phyloP scores from a whole-genome alignment of 108 stramenopile species.

The Cafeteria roenbergensis region DNA sequence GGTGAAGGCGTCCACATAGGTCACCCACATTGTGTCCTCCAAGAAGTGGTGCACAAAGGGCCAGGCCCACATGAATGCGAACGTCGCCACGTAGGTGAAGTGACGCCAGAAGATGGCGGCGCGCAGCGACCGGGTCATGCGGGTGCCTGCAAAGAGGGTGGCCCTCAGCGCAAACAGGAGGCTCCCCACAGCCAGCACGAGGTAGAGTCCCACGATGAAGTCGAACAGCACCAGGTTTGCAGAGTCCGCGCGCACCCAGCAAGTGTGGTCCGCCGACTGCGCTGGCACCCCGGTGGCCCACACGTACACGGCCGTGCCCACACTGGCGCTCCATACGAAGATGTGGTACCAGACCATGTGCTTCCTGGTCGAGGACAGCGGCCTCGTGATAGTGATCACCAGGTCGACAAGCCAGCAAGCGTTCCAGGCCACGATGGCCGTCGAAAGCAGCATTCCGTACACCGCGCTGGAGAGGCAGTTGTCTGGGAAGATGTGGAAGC shows the following conservation, averaged over 20 bases:
- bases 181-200: neutral
- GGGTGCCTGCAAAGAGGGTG: neutral
- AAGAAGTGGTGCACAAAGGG: neutral
- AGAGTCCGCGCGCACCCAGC: neutral
- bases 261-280: neutral
- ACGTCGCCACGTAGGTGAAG: neutral
- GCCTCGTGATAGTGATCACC: neutral
- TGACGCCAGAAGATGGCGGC: neutral
- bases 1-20: neutral
- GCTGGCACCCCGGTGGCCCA: neutral
- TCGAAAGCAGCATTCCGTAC: neutral
- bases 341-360: neutral
- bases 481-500: neutral
- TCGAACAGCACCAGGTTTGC: neutral
- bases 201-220: neutral
- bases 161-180: neutral
- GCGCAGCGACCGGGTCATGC: neutral
- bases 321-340: neutral
- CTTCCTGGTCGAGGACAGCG: neutral
- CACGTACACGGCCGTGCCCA: neutral
- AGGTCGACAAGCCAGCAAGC: neutral
- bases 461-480: neutral
- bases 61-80: neutral
- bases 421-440: neutral
- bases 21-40: neutral